Evolutionary conservation across 129 eudicot species (phyloP), one percentile per base, ranked within the genome.

Genomic region (Daucus carota): DNA sequence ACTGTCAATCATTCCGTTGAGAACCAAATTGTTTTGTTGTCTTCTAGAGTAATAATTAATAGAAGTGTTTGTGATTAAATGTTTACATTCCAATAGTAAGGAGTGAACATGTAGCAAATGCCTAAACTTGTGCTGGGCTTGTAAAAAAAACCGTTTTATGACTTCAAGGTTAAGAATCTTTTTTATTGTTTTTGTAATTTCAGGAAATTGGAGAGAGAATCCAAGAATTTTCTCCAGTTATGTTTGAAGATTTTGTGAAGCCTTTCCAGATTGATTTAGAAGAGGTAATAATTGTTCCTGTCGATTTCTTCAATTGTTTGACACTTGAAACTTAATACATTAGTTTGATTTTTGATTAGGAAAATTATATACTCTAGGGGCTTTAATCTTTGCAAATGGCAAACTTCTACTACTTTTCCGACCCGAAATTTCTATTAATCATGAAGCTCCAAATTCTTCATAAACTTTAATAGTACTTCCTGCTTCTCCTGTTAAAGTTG

Each of bases 171-270:
- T 13, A 28, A 76, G 36, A 36, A 44, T 66, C 31, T 24, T 50
- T n/a, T 44, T 3, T 76, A 13, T 26, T 68, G 31, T 26, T 42
- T 76, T 60, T 71, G 77, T 63, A 73, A 47, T 71, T 52, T 10
- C 92, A 93, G 97, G 98, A 94, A 84, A 92, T 88, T 45, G 83
- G 86, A 77, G 93, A 89, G 73, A 85, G 63, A 80, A 74, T 94
- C 73, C 80, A 29, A 74, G 88, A 76, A 65, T 63, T 89, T 78
- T 89, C 93, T 16, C 97, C 98, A 10, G 73, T 80, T 69, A 86
- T 91, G 96, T 87, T 93, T 85, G 96, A 93, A 86, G 97, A 91
- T 83, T 91, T 87, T 85, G 90, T 79, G 67, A 81, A 85, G 78
- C 93, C 96, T 85, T 90, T 38, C 87, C 90, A 84, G 83, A 87